phyloP scores from a whole-genome alignment of 2,329 filamentous ascomycete species.

The Cercospora nicotianae region DNA sequence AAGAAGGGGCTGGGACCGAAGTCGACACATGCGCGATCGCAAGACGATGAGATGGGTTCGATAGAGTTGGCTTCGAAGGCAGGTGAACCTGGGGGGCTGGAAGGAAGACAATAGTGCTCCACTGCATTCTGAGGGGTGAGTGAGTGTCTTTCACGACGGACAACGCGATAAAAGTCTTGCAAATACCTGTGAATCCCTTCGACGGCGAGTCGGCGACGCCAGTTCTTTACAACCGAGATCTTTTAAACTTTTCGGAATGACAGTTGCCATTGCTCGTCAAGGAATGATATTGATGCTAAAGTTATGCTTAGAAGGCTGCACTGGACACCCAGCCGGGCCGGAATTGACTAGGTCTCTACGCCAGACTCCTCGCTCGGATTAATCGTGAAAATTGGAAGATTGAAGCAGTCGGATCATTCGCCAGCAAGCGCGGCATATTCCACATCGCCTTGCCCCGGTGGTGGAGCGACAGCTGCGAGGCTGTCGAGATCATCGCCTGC shows the following conservation, averaged over 20 bases:
- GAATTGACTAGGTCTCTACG: neutral
- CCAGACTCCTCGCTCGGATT: slow-evolving; percentile 21
- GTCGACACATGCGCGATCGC: slow-evolving; percentile 38
- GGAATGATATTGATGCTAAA: neutral
- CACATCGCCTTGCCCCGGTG: slow-evolving; percentile 74
- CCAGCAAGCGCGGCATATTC: slow-evolving; percentile 84
- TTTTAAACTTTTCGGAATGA: neutral
- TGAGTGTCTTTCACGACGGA: neutral
- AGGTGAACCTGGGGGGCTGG: neutral
- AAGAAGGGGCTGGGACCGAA: slow-evolving; percentile 42
- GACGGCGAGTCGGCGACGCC: no score
- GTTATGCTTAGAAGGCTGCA: neutral
- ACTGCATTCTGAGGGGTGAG: neutral
- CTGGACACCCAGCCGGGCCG: neutral
- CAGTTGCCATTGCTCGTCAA: neutral
- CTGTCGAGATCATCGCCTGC: slow-evolving; percentile 46
- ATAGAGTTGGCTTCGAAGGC: neutral
- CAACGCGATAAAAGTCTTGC: no score
- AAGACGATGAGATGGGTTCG: neutral
- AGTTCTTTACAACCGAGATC: neutral
- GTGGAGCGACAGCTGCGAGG: slow-evolving; percentile 64
- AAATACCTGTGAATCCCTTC: no score
- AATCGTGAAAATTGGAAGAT: neutral
- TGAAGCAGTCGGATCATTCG: slow-evolving; percentile 51
- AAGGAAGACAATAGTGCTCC: neutral